Evolutionary conservation across 306 rosid species (phyloP).

Genomic region (Trifolium subterraneum): DNA sequence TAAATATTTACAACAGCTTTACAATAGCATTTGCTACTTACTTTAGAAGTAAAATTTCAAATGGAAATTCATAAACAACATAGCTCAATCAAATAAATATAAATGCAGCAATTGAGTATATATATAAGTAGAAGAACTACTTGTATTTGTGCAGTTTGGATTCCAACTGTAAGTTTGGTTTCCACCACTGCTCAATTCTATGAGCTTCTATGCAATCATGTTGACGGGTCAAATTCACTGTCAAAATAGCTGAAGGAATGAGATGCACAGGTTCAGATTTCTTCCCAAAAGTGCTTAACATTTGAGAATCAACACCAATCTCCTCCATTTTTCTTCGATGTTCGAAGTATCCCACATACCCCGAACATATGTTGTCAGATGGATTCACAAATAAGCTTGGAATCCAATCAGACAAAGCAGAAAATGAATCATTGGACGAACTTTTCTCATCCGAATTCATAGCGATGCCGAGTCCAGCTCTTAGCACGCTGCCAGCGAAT

Average conservation of each 20-base stretch:
- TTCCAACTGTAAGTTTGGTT: constrained; percentile 52
- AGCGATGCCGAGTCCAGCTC: constrained; percentile 66
- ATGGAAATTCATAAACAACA: no score
- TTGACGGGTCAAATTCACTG: constrained; percentile 48
- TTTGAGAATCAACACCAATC: constrained; percentile 69
- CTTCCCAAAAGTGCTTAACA: constrained; percentile 70
- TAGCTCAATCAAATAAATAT: no score
- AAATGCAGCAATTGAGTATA: no score
- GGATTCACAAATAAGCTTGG: constrained; percentile 86
- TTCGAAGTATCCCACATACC: constrained; percentile 83
- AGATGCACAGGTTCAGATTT: constrained; percentile 76
- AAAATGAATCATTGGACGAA: constrained; percentile 55
- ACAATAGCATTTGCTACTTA: no score
- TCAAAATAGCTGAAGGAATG: constrained; percentile 80
- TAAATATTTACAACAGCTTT: no score
- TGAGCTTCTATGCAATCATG: constrained; percentile 33
- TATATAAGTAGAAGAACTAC: constrained; percentile 31
- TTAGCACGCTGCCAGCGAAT: constrained; percentile 70
- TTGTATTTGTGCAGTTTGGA: constrained; percentile 51
- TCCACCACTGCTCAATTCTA: constrained; percentile 68
- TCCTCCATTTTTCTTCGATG: constrained; percentile 83
- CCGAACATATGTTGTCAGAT: constrained; percentile 67
- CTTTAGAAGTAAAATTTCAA: no score
- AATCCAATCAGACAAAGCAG: constrained; percentile 67
- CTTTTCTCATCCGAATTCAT: constrained; percentile 64